phyloP scores from a whole-genome alignment of 2,329 filamentous ascomycete species.

The Penicillium corylophilum region DNA sequence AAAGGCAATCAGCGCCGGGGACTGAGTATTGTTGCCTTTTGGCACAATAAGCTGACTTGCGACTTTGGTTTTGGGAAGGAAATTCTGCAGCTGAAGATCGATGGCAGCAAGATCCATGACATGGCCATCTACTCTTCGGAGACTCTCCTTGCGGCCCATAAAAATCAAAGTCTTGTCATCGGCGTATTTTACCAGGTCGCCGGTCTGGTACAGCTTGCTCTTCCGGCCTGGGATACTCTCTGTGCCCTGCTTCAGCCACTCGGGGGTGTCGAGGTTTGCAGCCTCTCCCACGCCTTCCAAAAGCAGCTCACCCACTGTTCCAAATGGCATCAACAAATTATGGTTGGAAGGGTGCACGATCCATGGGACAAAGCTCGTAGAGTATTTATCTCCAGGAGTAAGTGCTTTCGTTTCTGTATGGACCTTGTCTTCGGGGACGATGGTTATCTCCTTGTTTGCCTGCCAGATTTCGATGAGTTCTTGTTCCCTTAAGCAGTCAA shows the following conservation, averaged over 20 bases:
- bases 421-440: neutral
- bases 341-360: constrained; percentile 4
- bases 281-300: constrained; percentile 5
- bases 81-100: constrained; percentile 7
- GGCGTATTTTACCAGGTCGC: constrained; percentile 9
- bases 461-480: constrained; percentile 7
- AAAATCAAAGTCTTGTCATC: constrained; percentile 7
- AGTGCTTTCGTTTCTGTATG: neutral
- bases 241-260: constrained; percentile 2
- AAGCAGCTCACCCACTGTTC: constrained; percentile 6
- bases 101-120: constrained; percentile 11
- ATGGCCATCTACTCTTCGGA: constrained; percentile 8
- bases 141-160: constrained; percentile 12
- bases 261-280: neutral
- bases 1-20: constrained; percentile 6
- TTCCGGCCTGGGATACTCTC: neutral
- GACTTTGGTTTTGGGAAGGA: constrained; percentile 1
- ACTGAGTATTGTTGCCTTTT: neutral
- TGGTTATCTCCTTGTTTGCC: neutral
- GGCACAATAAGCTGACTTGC: constrained; percentile 6
- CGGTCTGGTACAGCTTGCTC: constrained; percentile 5
- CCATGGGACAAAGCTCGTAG: constrained; percentile 2
- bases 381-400: constrained; percentile 6
- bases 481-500: constrained; percentile 1
- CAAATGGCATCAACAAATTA: constrained; percentile 3